Base-by-base conservation (phyloP, 129 eudicot species). In the Artemisia annua region DNA sequence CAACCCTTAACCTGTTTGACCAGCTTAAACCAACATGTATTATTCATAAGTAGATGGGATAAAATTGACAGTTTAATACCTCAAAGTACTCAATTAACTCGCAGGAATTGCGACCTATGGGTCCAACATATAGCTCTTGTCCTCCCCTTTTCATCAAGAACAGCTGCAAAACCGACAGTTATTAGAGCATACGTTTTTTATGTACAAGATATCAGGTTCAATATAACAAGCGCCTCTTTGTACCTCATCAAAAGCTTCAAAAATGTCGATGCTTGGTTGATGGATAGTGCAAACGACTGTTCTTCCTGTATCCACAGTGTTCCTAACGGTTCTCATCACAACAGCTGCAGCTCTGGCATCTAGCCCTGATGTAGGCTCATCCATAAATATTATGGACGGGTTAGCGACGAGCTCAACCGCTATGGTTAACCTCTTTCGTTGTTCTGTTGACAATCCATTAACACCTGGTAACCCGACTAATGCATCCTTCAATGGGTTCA, bases 121-220 rank as follows among this genome's bases (percentile, higher is more conserved):
- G 92, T 63, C 97, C 97, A 14, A 83, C 97, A 48, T 88, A 91
- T 56, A 91, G 74, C 69, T 88, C 96, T 76, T 82, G 77, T 22
- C 97, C 97, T 56, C 97, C 97, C 12, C 96, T 82, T 83, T 91
- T 88, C 92, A 91, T 80, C 75, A 91, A 79, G 72, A 91, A 85
- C 19, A 91, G 75, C 97, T 91, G 86, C 77, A 82, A 82, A 62
- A 50, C 17, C 76, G 4, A n/a, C 18, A 13, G 5, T 59, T 20
- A 11, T 50, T 69, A 76, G 18, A 67, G 49, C 43, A 52, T 50
- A 26, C 17, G 16, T 55, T 57, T 58, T 15, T 12, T 57, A 71
- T 7, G 6, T 2, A 50, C n/a, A 44, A 24, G 19, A 30, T 7
- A 43, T 32, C 48, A 14, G 12, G 56, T 58, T 20, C 24, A 20